phyloP scores from a whole-genome alignment of 2,329 filamentous ascomycete genomes.

The Plectosphaerella plurivora region DNA sequence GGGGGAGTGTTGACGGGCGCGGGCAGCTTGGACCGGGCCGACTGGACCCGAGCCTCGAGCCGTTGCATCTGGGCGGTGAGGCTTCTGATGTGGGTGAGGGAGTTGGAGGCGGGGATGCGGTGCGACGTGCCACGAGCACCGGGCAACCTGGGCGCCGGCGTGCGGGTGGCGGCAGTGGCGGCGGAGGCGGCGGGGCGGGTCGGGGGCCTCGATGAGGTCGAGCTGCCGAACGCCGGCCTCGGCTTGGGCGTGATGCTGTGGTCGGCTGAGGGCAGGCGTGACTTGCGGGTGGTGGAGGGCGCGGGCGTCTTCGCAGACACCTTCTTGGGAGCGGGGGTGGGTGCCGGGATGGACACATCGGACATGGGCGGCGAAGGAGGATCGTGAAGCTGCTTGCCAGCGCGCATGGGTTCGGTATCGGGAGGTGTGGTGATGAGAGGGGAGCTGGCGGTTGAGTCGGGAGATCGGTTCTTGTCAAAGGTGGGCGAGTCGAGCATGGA shows the following conservation, averaged over 20 bases:
- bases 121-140: slow-evolving; percentile 39
- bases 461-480: slow-evolving; percentile 68
- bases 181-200: slow-evolving; percentile 34
- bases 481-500: slow-evolving; percentile 64
- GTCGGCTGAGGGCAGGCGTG: slow-evolving; percentile 12
- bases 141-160: slow-evolving; percentile 51
- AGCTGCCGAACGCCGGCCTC: slow-evolving; percentile 31
- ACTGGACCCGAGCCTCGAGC: slow-evolving; percentile 89
- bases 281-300: slow-evolving; percentile 49
- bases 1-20: slow-evolving; percentile 76
- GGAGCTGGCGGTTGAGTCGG: slow-evolving; percentile 83
- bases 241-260: slow-evolving; percentile 48
- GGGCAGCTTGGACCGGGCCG: slow-evolving; percentile 85
- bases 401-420: slow-evolving; percentile 32
- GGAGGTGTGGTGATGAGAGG: slow-evolving; percentile 87
- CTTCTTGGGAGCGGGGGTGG: slow-evolving; percentile 39
- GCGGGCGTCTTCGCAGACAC: slow-evolving; percentile 50
- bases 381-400: slow-evolving; percentile 64
- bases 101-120: slow-evolving; percentile 56
- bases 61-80: slow-evolving; percentile 97
- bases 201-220: slow-evolving; percentile 24
- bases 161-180: slow-evolving; percentile 34
- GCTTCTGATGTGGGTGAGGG: slow-evolving; percentile 86
- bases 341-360: slow-evolving; percentile 65
- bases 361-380: slow-evolving; percentile 94